Conservation (phyloP, 495 filamentous ascomycete species). For the Aspergillus sclerotiicarbonarius region DNA sequence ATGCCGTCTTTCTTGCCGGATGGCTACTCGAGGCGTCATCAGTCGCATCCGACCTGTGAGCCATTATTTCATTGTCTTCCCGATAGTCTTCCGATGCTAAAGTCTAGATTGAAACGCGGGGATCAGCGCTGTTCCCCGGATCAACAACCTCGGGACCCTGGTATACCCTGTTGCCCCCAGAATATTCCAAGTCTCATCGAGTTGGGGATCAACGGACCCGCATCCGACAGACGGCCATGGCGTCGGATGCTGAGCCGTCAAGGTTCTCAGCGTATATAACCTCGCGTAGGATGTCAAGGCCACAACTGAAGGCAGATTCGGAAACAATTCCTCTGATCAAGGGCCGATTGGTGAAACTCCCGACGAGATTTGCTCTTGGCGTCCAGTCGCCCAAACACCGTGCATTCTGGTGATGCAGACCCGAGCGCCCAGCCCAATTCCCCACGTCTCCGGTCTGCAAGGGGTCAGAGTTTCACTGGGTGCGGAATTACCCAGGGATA, state of each 20-base stretch:
- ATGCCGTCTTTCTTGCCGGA: too few species aligned
- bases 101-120: neutral
- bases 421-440: neutral
- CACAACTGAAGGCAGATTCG: neutral
- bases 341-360: neutral
- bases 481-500: neutral
- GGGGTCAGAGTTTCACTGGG: neutral
- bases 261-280: slow-evolving; percentile 8
- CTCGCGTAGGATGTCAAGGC: slow-evolving; percentile 8
- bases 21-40: too few species aligned
- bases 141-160: neutral
- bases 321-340: slow-evolving; percentile 15
- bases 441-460: neutral
- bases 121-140: neutral
- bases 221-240: neutral
- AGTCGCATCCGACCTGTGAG: neutral
- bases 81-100: neutral
- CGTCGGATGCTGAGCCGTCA: slow-evolving; percentile 17
- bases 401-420: neutral
- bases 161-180: neutral
- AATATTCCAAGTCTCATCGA: neutral
- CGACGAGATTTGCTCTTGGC: neutral
- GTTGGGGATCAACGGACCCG: neutral
- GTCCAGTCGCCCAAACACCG: neutral
- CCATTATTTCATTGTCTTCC: neutral